Evolutionary conservation across 306 rosid genomes (phyloP), one percentile per base, ranked within the genome.

Genomic region (Gastrolobium villosum): DNA sequence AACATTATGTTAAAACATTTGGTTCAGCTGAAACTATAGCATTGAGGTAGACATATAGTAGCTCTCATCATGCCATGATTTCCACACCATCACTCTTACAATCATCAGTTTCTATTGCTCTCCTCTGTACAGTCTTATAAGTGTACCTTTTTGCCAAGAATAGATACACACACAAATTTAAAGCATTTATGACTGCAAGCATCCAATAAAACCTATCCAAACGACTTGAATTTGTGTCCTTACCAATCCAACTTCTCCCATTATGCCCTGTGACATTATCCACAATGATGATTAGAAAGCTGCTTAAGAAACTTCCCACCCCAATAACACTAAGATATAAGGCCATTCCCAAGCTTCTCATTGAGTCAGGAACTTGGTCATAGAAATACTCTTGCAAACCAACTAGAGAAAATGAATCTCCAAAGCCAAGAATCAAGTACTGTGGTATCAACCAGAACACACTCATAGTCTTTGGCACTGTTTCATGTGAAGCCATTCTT

Each of bases 381-480:
- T 87, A 87, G 81, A 87, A 87, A 63, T 65, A 79, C 73, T 87
- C 88, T 62, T 87, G 88, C 76, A 84, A 53, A n/a, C 88, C 90
- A 50, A 82, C 83, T 20, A 87, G 10, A 2, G 80, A 73, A 63
- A 87, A 84, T 15, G 79, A 56, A 45, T 87, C 88, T 32, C 45
- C 90, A 34, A 87, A 0, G 9, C 90, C 90, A 35, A 82, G 82
- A 0, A 84, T 14, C 55, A 80, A 13, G 45, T 11, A 76, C 28
- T 85, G 91, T 11, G 89, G 91, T 4, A 78, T 74, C 79, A 87
- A 53, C 91, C 91, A 87, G 1, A 82, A 56, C 36, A 64, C 91
- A 31, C 88, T 84, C 70, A 76, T 84, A 28, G 57, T 55, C 1
- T 31, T 9, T n/a, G 11, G 5, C n/a, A 4, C 28, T 52, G 50